Evolutionary conservation across 257 asterid species (phyloP), one percentile per base, ranked within the genome.

Genomic region (Lantana camara): DNA sequence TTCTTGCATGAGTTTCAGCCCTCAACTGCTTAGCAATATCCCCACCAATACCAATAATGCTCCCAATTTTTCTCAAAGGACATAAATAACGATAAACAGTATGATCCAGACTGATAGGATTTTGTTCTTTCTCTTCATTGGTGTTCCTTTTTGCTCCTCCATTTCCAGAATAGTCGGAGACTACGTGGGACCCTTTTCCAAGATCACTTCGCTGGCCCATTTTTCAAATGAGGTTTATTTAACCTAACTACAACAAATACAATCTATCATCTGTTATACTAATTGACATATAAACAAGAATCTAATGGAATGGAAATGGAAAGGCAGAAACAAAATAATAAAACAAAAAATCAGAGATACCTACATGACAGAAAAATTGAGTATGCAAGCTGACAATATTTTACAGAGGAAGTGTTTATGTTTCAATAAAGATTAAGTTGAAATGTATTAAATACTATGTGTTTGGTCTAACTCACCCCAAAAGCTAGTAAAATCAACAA

Each of bases 11-110:
- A 75, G 98, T 92, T 66, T 89, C 82, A 7, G 98, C 80, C 70
- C 97, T 77, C 77, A 91, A 61, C 55, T 91, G 95, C 78, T 87
- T 89, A 2, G 90, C 98, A 47, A 82, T 82, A 45, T 89, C 95
- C 40, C 98, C 98, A 52, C 97, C 96, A 19, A 83, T 77, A n/a
- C 98, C 98, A 66, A 92, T 86, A 67, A 92, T 75, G 74, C 92
- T 78, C 56, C 98, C 98, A 17, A 92, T 89, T 83, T 82, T 89
- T 53, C 91, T 76, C 75, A 78, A 70, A 14, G 95, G 88, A 76
- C 96, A 92, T 47, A 92, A 62, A 69, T 85, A 92, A 10, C 96
- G 95, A 35, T 75, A 92, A 52, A 89, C 90, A 0, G 98, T 86
- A 54, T 89, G 82, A 2, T 86, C 93, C 4, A 87, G 75, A 5